phyloP scores from a whole-genome alignment of 495 filamentous ascomycete species.

The Tetracladium setigerum region DNA sequence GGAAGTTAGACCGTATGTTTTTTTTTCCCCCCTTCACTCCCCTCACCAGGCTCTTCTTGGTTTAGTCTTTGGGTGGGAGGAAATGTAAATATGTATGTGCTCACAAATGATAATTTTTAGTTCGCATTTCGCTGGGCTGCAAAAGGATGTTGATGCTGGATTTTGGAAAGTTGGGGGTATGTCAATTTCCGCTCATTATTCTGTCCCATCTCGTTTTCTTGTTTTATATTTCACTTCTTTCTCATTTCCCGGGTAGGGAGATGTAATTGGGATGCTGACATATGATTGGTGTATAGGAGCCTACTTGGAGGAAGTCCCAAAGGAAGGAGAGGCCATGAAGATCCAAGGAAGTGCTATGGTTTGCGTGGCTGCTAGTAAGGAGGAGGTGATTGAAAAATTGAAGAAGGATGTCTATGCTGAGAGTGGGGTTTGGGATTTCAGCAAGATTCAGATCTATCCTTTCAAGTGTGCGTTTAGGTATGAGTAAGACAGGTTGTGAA shows the following conservation, averaged over 20 bases:
- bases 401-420: constrained; percentile 64
- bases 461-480: constrained; percentile 26
- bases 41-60: not conserved
- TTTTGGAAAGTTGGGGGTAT: constrained; percentile 50
- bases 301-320: constrained; percentile 58
- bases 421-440: constrained; percentile 76
- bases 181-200: constrained; percentile 8
- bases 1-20: constrained; percentile 60
- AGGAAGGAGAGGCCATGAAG: constrained; percentile 51
- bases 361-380: constrained; percentile 51
- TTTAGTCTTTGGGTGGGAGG: not conserved
- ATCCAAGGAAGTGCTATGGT: constrained; percentile 68
- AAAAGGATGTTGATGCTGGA: constrained; percentile 33
- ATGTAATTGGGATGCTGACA: not conserved
- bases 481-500: not conserved
- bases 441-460: constrained; percentile 42
- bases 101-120: constrained; percentile 24
- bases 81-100: not conserved
- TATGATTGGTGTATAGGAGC: constrained; percentile 42
- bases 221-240: not conserved
- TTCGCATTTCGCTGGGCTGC: constrained; percentile 47
- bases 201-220: not conserved
- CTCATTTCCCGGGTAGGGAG: not conserved
- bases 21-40: not conserved
- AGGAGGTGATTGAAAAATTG: constrained; percentile 58